phyloP scores from a whole-genome alignment of 129 eudicot genomes.

The Pseudognaphalium luteoalbum region DNA sequence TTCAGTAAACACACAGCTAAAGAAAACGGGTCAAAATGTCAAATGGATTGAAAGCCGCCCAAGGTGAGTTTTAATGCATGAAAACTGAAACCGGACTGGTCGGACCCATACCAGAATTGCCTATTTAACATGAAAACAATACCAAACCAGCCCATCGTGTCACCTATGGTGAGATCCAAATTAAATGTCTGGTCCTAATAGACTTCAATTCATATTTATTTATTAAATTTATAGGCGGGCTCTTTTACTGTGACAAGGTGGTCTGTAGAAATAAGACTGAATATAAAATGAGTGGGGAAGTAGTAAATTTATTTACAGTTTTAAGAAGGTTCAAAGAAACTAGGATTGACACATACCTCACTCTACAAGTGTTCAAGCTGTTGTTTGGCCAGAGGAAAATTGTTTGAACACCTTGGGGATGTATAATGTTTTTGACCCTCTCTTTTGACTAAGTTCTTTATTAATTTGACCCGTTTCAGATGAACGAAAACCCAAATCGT shows the following conservation, averaged over 20 bases:
- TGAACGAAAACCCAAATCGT: too few species aligned
- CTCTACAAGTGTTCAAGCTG: constrained; percentile 83
- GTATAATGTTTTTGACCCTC: too few species aligned
- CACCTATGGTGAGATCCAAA: too few species aligned
- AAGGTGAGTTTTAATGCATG: too few species aligned
- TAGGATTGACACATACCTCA: constrained; percentile 50
- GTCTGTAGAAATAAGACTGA: neutral
- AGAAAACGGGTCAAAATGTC: too few species aligned
- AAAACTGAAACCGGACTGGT: too few species aligned
- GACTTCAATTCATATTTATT: neutral
- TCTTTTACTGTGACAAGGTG: constrained; percentile 2
- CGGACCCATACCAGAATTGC: too few species aligned
- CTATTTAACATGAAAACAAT: too few species aligned
- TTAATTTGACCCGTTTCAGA: too few species aligned
- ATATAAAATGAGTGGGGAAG: neutral
- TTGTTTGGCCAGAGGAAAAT: constrained; percentile 95
- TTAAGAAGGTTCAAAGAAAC: neutral
- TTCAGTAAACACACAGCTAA: neutral
- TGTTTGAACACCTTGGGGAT: constrained; percentile 65
- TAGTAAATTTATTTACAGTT: neutral
- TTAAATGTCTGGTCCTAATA: neutral
- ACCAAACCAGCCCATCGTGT: neutral
- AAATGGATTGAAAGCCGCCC: too few species aligned
- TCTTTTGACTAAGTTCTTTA: too few species aligned
- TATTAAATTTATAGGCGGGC: neutral